Percentiles rank a stretch among this genome's conserved stretches.
Conservation (phyloP, 345 rosid genomes). For the Lumnitzera littorea region DNA sequence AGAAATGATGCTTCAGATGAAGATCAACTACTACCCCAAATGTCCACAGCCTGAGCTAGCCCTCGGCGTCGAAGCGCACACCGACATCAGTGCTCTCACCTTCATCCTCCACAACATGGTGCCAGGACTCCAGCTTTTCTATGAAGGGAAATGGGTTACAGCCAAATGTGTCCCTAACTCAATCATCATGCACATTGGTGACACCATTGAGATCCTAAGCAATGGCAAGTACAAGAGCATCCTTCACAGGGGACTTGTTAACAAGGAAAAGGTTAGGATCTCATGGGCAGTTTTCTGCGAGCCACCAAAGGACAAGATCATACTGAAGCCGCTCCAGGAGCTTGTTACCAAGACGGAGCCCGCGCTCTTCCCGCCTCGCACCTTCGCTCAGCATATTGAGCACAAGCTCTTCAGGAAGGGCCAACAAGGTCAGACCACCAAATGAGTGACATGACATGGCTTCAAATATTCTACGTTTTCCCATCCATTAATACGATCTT, state of each 20-base stretch:
- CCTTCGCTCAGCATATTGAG: constrained; percentile 74
- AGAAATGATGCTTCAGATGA: constrained; percentile 81
- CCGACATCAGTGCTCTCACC: constrained; percentile 82
- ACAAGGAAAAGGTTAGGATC: constrained; percentile 90
- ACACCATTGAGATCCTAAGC: constrained; percentile 87
- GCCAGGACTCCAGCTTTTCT: constrained; percentile 86
- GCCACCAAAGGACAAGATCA: constrained; percentile 90
- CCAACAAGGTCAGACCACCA: constrained; percentile 19
- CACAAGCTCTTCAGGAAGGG: constrained; percentile 76
- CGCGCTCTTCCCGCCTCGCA: constrained; percentile 78
- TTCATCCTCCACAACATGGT: constrained; percentile 99
- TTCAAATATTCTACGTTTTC: too few species aligned
- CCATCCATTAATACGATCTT: too few species aligned
- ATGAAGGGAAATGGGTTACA: constrained; percentile 69
- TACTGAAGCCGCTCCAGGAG: constrained; percentile 74
- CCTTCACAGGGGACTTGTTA: constrained; percentile 85
- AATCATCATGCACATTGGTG: constrained; percentile 91
- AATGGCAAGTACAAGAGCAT: constrained; percentile 90
- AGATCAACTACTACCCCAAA: constrained; percentile 87
- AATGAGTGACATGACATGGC: too few species aligned
- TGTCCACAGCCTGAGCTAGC: constrained; percentile 98
- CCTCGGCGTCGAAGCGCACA: constrained; percentile 97
- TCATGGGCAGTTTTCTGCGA: constrained; percentile 99
- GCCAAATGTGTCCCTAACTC: constrained; percentile 95
- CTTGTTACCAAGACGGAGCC: constrained; percentile 59